Base-by-base conservation (phyloP, 2,329 filamentous ascomycete genomes). In the Ciborinia camelliae region DNA sequence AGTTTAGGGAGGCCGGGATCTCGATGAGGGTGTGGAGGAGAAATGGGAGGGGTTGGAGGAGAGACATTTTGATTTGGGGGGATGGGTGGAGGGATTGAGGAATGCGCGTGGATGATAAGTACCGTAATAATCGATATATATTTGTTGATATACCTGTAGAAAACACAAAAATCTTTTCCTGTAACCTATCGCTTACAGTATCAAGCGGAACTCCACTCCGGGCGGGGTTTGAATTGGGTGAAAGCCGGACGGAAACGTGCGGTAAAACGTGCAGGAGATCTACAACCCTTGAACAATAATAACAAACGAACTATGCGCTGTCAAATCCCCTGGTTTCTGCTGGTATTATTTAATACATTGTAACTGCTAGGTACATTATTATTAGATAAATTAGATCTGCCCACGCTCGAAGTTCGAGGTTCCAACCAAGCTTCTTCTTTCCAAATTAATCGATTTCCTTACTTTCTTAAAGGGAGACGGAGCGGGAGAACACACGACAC, bases 1-100 rank as follows among this genome's bases (percentile, higher is more conserved):
- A 79, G 64, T 74, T 75, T 1, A 77, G 54, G 7, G 72, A 72
- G 18, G 77, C 77, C 2, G 76, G 76, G 7, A 71, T 55, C 67
- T 79, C 77, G 62, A 76, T 68, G 48, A 76, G 26, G 62, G 74
- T 66, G 68, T 79, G 77, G 4, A 77, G 63, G 28, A 73, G 65
- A 65, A 75, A 74, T 3, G 72, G 68, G 18, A 70, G 35, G 20
- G 39, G 55, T 28, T 58, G 35, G 15, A 39, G 18, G 51, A 66
- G 47, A 23, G 58, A 61, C 39, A 65, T 50, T 45, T 47, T 32
- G 23, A 54, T 54, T n/a, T 23, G 43, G n/a, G 14, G 18, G 14
- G 20, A 2, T 32, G 15, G 12, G 14, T 53, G 35, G 26, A 39
- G 18, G 4, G 26, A 30, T 64, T 20, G 39, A 35, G 0, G n/a